Evolutionary conservation across 75 land plant genomes (phyloP).

Genomic region (Ceratopteris richardii): DNA sequence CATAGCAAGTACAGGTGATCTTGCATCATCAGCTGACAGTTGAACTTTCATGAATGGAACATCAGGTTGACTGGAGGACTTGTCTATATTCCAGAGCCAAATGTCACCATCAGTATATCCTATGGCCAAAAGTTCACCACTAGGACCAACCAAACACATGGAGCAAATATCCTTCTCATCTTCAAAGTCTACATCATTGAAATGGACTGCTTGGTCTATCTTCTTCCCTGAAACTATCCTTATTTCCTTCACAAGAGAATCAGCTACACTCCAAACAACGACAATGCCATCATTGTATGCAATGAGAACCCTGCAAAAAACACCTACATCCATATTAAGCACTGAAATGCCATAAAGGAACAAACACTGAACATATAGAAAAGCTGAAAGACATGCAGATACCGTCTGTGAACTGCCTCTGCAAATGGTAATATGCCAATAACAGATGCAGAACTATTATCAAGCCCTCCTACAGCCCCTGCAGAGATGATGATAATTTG

Average conservation of each 20-base stretch:
- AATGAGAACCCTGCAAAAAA: conserved; percentile 52
- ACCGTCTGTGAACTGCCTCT: neutral
- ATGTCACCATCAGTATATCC: conserved; percentile 82
- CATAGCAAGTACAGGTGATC: conserved; percentile 77
- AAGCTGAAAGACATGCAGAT: neutral
- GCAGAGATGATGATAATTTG: too few species aligned
- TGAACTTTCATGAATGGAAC: conserved; percentile 49
- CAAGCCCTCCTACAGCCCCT: too few species aligned
- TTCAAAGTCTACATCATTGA: conserved; percentile 18
- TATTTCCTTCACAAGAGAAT: conserved; percentile 22
- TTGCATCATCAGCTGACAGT: conserved; percentile 39
- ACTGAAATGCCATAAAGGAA: neutral
- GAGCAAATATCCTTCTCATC: conserved; percentile 68
- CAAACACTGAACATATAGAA: neutral
- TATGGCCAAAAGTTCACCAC: conserved; percentile 50
- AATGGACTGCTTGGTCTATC: neutral
- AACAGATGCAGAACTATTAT: conserved; percentile 29
- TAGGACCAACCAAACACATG: conserved; percentile 58
- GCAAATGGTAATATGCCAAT: conserved; percentile 59
- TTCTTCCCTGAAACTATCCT: conserved; percentile 6
- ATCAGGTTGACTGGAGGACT: conserved; percentile 5
- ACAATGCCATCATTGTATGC: conserved; percentile 83
- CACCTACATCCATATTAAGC: neutral
- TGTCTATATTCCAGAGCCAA: conserved; percentile 53
- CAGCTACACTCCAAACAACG: conserved; percentile 71